A percentile compares a stretch with the other conserved stretches of the same genome.
Conservation (phyloP, 306 rosid genomes). For the Fragaria vesca region DNA sequence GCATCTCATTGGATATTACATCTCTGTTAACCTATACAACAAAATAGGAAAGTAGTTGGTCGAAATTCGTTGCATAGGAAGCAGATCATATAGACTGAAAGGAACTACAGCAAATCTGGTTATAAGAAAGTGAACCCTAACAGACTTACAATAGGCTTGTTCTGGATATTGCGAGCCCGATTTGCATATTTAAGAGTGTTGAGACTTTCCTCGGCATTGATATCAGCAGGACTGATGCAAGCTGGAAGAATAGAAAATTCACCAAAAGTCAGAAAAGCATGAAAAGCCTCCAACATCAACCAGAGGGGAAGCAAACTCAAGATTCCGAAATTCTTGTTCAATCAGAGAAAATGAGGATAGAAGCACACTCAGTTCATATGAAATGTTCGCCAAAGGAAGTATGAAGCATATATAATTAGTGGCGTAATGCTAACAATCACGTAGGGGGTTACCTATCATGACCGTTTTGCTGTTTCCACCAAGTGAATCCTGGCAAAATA, state of each 20-base stretch:
- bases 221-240: conserved; percentile 83
- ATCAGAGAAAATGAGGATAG: not conserved
- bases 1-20: conserved; percentile 76
- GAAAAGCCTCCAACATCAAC: conserved; percentile 19
- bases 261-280: conserved; percentile 27
- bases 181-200: conserved; percentile 86
- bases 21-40: conserved; percentile 68
- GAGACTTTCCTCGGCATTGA: conserved; percentile 78
- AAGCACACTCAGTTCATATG: conserved; percentile 9
- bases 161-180: conserved; percentile 92
- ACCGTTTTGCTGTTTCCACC: conserved; percentile 92
- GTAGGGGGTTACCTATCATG: conserved; percentile 65
- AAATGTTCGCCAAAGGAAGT: conserved; percentile 17
- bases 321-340: conserved; percentile 12
- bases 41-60: conserved; percentile 12
- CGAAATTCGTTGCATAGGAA: conserved; percentile 18
- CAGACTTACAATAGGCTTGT: conserved; percentile 77
- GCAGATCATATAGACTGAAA: conserved; percentile 10
- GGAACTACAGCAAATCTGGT: conserved; percentile 10
- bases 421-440: conserved; percentile 1
- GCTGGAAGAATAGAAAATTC: conserved; percentile 48
- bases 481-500: conserved; percentile 71
- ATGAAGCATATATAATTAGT: conserved; percentile 10
- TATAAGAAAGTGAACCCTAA: conserved; percentile 14
- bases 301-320: conserved; percentile 14